Base-by-base conservation (phyloP, 257 asterid species). In the Solanum gracilifrons region DNA sequence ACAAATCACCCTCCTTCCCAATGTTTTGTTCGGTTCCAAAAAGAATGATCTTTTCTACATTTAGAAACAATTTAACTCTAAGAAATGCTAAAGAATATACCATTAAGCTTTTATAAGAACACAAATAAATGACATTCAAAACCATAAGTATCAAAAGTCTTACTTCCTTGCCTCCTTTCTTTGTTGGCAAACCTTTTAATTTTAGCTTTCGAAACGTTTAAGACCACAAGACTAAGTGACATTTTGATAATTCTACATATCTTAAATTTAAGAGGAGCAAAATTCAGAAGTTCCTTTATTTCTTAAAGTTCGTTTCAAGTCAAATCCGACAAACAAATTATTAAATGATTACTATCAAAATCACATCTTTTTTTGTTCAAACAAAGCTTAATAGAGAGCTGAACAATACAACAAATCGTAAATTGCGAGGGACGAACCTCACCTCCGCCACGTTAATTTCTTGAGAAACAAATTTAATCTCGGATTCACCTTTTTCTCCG, bases 401-500 rank as follows among this genome's bases (percentile, higher is more conserved):
- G 48, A 74, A 87, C 31, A 66, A 76, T 35, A 86, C n/a, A 85
- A 21, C 62, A 35, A 62, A 87, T 74, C 36, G 37, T 41, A 77
- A 51, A 77, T 4, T 46, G 55, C 27, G 88, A 80, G 76, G 86
- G 88, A 94, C 96, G 95, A 93, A 93, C 94, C 99, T 94, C 93
- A 97, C 99, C 99, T 97, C 97, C 91, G 90, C 94, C 93, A 95
- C 88, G 87, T 92, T 86, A 90, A 94, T 90, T 51, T 92, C 95
- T 36, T 76, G 75, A 85, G 85, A 62, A 88, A 82, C 88, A 72
- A 87, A 66, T 62, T 77, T 77, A 71, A 72, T 27, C 58, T 68
- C 80, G 31, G 27, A 64, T 79, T 58, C 85, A 72, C 87, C 71
- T 21, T 79, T 46, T 36, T 82, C 20, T 2, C 69, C 35, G 18